Base-by-base conservation (phyloP, 331 rosid species). In the Malus hybrid region DNA sequence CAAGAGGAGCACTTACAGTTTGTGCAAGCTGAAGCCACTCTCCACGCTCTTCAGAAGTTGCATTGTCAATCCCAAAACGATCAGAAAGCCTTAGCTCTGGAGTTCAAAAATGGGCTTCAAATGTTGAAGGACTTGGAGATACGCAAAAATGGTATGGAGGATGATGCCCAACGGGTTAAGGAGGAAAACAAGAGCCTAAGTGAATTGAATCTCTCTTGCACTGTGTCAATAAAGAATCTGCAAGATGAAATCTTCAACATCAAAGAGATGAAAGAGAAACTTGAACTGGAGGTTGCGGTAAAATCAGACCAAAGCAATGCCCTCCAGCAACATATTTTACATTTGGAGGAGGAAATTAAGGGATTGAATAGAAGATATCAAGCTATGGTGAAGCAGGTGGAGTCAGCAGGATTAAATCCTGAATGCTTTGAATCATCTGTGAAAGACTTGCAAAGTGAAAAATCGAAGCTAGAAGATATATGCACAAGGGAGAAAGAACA, bases 251-350 rank as follows among this genome's bases (percentile, higher is more conserved):
- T 92, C 73, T 88, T 87, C 39, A 84, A 85, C 84, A 84, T 95
- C 84, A 92, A 88, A 91, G 90, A 81, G 80, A 88, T 92, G 83
- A 95, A 92, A 70, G 93, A 89, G 73, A 92, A 89, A 75, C 91
- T 95, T 57, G 99, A 90, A 73, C 83, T 64, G 13, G 93, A 87
- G 70, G 89, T 92, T 74, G 65, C 74, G 12, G 55, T 75, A 61
- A 90, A 85, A 34, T 66, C 85, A 69, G 93, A 86, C 67, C 90
- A 95, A 76, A 89, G 86, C 81, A 80, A 80, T 77, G 67, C 80
- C 60, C 89, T 92, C 64, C 96, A 83, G 78, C 78, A 29, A 48
- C 93, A 92, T 77, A 84, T 89, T 69, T 76, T 31, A 44, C 88
- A 81, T 48, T 81, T 92, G 84, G 91, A 86, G 80, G 91, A 85